A percentile compares a stretch with the other conserved stretches of the same genome.
phyloP scores from a whole-genome alignment of 495 filamentous ascomycete genomes.

The Hypoxylon subgilvum region DNA sequence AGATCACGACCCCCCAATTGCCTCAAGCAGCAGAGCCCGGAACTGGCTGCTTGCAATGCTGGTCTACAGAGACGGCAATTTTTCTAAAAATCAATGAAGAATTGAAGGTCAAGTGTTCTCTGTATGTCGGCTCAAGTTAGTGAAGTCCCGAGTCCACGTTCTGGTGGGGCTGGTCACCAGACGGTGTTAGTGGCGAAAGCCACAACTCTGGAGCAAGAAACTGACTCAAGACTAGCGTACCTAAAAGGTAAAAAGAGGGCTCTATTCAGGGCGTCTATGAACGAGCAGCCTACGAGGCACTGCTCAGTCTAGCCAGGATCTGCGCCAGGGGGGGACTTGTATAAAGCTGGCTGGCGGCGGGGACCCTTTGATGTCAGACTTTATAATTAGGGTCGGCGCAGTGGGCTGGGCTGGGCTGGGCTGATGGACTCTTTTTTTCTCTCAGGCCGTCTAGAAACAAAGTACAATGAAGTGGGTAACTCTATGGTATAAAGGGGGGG shows the following conservation, averaged over 20 bases:
- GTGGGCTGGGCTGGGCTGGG: neutral
- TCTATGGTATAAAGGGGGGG: conserved; percentile 22
- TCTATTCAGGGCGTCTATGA: conserved; percentile 8
- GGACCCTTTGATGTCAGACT: conserved; percentile 31
- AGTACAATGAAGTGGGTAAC: conserved; percentile 32
- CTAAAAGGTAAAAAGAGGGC: conserved; percentile 22
- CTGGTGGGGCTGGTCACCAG: conserved; percentile 46
- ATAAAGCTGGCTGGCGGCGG: conserved; percentile 19
- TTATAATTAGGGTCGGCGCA: conserved; percentile 15
- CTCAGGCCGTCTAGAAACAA: neutral
- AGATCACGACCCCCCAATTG: conserved; percentile 36
- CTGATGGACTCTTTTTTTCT: too few relatives aligned
- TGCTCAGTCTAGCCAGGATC: conserved; percentile 38
- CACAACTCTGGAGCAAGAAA: conserved; percentile 36
- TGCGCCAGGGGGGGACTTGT: conserved; percentile 28
- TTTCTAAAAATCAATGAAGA: conserved; percentile 28
- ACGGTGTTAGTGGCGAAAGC: conserved; percentile 48
- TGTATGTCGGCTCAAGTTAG: conserved; percentile 36
- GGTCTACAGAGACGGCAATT: conserved; percentile 5
- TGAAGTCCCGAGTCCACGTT: conserved; percentile 40
- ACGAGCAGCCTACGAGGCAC: conserved; percentile 19
- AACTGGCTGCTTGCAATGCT: conserved; percentile 26
- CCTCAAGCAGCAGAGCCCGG: conserved; percentile 28
- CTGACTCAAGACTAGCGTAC: conserved; percentile 41
- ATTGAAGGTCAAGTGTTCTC: conserved; percentile 28